Evolutionary conservation across 345 rosid species (phyloP).

Genomic region (Eucalyptus paniculata): DNA sequence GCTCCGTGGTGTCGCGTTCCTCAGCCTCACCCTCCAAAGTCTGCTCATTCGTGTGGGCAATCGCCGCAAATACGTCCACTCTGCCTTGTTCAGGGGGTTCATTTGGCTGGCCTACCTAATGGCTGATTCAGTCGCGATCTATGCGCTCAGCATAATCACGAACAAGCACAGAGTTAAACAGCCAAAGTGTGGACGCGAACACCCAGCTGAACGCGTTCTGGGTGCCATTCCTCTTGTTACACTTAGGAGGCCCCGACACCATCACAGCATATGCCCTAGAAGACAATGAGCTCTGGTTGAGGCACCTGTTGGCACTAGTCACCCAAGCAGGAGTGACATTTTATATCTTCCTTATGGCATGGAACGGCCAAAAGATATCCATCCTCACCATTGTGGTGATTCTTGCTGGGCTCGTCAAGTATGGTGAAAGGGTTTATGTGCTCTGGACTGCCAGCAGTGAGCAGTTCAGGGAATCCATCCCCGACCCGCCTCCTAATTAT

Average conservation of each 20-base stretch:
- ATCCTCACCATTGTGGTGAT: not conserved
- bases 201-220: slow-evolving; percentile 3
- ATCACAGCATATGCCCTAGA: not conserved
- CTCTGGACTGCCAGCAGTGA: not conserved
- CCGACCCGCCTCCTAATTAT: rapidly evolving
- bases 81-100: not conserved
- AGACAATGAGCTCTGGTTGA: not conserved
- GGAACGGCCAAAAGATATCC: not conserved
- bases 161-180: not conserved
- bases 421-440: not conserved
- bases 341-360: not conserved
- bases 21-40: slow-evolving; percentile 4
- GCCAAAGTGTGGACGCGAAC: not conserved
- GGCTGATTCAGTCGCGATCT: slow-evolving; percentile 4
- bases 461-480: not conserved
- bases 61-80: not conserved
- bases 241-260: slow-evolving; percentile 31
- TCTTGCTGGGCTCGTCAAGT: slow-evolving; percentile 2
- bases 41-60: not conserved
- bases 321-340: slow-evolving; percentile 1
- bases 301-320: slow-evolving; percentile 10
- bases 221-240: slow-evolving; percentile 24
- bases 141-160: not conserved
- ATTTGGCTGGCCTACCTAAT: slow-evolving; percentile 7
- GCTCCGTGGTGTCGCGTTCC: not conserved